Percentiles rank a stretch among this genome's conserved stretches.
These are phyloP conservation scores for Ceriops decandra DNA, from an alignment of 345 rosid genomes.

Conservation along the genomic window DNA sequence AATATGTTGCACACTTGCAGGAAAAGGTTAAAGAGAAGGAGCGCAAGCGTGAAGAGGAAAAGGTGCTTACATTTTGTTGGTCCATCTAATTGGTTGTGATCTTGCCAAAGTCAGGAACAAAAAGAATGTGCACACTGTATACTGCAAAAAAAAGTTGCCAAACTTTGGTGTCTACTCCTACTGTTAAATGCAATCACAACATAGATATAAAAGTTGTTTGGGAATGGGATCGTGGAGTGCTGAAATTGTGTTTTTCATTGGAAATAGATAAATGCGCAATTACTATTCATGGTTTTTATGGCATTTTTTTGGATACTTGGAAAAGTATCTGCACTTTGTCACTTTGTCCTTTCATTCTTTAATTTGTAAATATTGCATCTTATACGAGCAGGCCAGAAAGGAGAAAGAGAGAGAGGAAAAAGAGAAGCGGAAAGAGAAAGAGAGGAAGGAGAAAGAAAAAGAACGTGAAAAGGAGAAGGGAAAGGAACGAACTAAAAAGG, in stretches of 20 bases:
- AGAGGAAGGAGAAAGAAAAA: slow-evolving; percentile 64
- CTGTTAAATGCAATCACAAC: too few relatives aligned
- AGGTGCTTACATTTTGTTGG: slow-evolving; percentile 40
- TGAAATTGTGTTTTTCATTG: too few relatives aligned
- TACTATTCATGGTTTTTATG: not conserved
- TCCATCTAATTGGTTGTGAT: not conserved
- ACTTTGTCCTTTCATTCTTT: not conserved
- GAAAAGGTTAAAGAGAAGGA: slow-evolving; percentile 96
- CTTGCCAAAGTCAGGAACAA: not conserved
- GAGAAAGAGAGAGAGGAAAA: slow-evolving; percentile 64
- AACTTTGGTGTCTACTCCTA: too few relatives aligned
- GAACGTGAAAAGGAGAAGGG: slow-evolving; percentile 82
- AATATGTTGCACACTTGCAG: slow-evolving; percentile 56
- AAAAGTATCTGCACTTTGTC: too few relatives aligned
- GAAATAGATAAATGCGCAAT: too few relatives aligned
- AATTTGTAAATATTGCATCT: slow-evolving; percentile 6
- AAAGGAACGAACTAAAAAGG: slow-evolving; percentile 66
- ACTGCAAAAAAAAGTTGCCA: too few relatives aligned
- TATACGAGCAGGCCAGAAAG: slow-evolving; percentile 55
- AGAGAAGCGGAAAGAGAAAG: slow-evolving; percentile 62
- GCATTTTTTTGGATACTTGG: not conserved
- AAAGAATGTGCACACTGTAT: too few relatives aligned
- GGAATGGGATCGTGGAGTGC: too few relatives aligned
- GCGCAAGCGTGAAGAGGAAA: slow-evolving; percentile 92
- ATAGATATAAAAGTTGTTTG: too few relatives aligned